Conservation (phyloP, 192 early-diverging fungal genomes). For the Thamnidium elegans region DNA sequence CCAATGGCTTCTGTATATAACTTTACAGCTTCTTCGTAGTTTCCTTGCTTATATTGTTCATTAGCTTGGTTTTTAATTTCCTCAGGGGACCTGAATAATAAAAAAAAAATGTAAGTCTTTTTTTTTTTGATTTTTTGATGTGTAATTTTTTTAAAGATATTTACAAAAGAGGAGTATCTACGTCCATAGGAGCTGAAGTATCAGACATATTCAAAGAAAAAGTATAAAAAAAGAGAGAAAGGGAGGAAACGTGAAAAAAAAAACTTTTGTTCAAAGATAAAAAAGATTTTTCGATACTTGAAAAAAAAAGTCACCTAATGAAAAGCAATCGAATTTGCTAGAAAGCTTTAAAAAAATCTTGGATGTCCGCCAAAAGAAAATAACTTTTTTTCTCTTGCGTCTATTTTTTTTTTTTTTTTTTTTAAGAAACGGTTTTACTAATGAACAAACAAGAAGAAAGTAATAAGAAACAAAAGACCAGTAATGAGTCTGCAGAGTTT, state of each 20-base stretch:
- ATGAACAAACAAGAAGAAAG: neutral
- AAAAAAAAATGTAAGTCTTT: too few relatives aligned
- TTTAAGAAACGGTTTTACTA: too few relatives aligned
- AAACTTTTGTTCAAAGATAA: too few relatives aligned
- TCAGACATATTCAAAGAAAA: neutral
- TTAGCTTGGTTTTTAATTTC: slow-evolving; percentile 69
- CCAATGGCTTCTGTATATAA: slow-evolving; percentile 72
- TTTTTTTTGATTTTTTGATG: too few relatives aligned
- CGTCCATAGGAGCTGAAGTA: neutral
- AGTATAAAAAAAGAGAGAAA: neutral
- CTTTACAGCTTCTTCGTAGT: slow-evolving; percentile 65
- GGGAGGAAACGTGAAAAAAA: neutral
- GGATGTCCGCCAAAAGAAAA: too few relatives aligned
- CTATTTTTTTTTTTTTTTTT: neutral
- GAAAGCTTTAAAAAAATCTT: too few relatives aligned
- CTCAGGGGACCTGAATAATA: slow-evolving; percentile 49
- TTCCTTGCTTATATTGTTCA: slow-evolving; percentile 62
- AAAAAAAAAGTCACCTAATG: too few relatives aligned
- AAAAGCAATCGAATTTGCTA: too few relatives aligned
- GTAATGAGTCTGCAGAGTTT: slow-evolving; percentile 1
- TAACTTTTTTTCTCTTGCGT: too few relatives aligned
- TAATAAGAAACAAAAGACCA: neutral
- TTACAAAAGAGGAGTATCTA: slow-evolving; percentile 5
- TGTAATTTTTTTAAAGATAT: neutral
- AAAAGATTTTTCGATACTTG: too few relatives aligned